These are phyloP conservation scores for Leccinum boreale DNA, from an alignment of 768 basidiomycete genomes.

Conservation along the genomic window DNA sequence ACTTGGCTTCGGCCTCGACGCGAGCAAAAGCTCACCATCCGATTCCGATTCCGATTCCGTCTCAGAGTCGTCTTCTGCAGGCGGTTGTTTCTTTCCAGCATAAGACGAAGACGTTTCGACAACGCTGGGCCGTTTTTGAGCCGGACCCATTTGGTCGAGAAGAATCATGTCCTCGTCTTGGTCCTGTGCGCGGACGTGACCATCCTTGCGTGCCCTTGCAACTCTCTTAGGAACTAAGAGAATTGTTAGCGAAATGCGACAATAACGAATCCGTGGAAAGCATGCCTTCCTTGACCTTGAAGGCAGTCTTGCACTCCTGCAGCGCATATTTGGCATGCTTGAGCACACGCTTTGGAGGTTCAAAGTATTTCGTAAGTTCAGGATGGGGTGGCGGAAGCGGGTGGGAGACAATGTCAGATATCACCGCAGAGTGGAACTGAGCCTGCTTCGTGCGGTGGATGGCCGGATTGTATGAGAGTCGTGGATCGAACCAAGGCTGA, in stretches of 20 bases:
- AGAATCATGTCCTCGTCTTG: slow-evolving; percentile 61
- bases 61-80: slow-evolving; percentile 39
- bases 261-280: not conserved
- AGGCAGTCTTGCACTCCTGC: slow-evolving; percentile 56
- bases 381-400: slow-evolving; percentile 86
- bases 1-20: slow-evolving; percentile 8
- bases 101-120: not conserved
- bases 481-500: slow-evolving; percentile 72
- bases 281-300: slow-evolving; percentile 80
- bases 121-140: slow-evolving; percentile 15
- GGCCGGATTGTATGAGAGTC: slow-evolving; percentile 81
- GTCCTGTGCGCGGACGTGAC: slow-evolving; percentile 57
- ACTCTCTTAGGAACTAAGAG: slow-evolving; percentile 61
- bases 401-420: slow-evolving; percentile 64
- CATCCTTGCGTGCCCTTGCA: slow-evolving; percentile 55
- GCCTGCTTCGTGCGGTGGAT: slow-evolving; percentile 93
- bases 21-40: slow-evolving; percentile 31
- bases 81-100: slow-evolving; percentile 15
- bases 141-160: slow-evolving; percentile 37
- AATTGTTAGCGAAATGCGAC: not conserved
- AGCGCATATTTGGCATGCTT: slow-evolving; percentile 56
- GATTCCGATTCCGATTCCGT: slow-evolving; percentile 53
- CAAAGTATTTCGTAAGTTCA: slow-evolving; percentile 79
- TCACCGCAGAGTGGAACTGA: slow-evolving; percentile 82
- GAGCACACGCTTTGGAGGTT: slow-evolving; percentile 67